Base-by-base conservation (phyloP, 1,284 basidiomycete species). In the Puccinia coronata region DNA sequence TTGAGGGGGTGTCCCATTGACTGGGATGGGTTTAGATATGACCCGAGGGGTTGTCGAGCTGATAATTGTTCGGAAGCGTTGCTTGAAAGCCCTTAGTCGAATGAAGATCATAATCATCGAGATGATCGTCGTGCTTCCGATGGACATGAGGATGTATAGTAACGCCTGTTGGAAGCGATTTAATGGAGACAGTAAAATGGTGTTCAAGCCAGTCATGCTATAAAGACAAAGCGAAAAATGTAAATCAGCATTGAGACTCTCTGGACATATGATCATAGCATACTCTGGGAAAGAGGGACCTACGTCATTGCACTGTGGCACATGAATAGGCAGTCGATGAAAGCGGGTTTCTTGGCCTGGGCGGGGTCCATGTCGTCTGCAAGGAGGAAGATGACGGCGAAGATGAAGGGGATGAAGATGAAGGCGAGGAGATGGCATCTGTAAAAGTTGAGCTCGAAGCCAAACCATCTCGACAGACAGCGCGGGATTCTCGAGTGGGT, bases 101-200 rank as follows among this genome's bases (percentile, higher is more conserved):
- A 86, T 83, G 77, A 83, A 84, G 59, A 86, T 84, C 84, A 86
- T 86, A 25, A 84, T 83, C 59, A 85, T 82, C 61, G 84, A 85
- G 69, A 86, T 84, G 43, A 85, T 83, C 34, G 84, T 83, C 57
- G 86, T 83, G 82, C 86, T 86, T 61, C 86, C 86, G 31, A 85
- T 80, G 77, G 83, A 83, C 84, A 86, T 86, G 57, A 86, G 83
- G 79, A 86, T 79, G 82, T 85, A 86, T 31, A 86, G 82, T 63
- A 86, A 84, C 49, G 84, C 84, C 79, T 86, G 86, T 82, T 86
- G 86, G 43, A 84, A 84, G 39, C 80, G 74, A 20, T 84, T 86
- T 25, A 83, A 73, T 36, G 83, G 83, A 63, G 84, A 84, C 70
- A 86, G 79, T 65, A 84, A 84, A 82, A 86, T 80, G 31, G 84